Conservation (phyloP, 805 yeast genomes). For the Kazachstania martiniae region DNA sequence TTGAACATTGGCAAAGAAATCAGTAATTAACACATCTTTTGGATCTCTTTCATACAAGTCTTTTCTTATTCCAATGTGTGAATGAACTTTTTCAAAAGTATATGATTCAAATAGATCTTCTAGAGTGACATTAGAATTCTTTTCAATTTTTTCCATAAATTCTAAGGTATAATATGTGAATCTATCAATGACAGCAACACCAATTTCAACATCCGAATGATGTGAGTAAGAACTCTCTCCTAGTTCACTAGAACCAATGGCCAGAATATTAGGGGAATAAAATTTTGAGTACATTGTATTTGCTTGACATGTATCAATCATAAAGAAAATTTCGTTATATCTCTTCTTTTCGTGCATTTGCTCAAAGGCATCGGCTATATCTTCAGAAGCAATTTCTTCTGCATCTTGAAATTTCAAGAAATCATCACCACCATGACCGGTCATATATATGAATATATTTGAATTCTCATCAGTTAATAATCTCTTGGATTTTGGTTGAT, state of each 20-base stretch:
- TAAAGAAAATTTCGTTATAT: slow-evolving; percentile 89
- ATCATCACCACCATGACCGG: slow-evolving; percentile 98
- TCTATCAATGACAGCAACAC: slow-evolving; percentile 95
- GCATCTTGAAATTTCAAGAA: slow-evolving; percentile 97
- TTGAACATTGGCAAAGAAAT: slow-evolving; percentile 90
- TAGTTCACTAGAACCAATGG: slow-evolving; percentile 82
- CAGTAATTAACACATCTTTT: slow-evolving; percentile 65
- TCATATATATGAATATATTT: slow-evolving; percentile 86
- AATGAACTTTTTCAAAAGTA: slow-evolving; percentile 76
- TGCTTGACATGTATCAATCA: slow-evolving; percentile 99
- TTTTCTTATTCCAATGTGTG: slow-evolving; percentile 85
- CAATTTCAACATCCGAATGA: slow-evolving; percentile 89
- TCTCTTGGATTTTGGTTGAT: slow-evolving; percentile 87
- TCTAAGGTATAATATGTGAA: slow-evolving; percentile 89
- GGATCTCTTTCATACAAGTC: slow-evolving; percentile 60
- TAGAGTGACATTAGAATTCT: slow-evolving; percentile 62
- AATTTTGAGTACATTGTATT: slow-evolving; percentile 92
- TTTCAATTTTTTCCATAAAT: slow-evolving; percentile 71
- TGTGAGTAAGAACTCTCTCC: slow-evolving; percentile 93
- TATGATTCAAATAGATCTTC: slow-evolving; percentile 79
- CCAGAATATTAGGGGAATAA: slow-evolving; percentile 83
- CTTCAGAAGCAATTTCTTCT: slow-evolving; percentile 91
- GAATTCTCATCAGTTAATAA: slow-evolving; percentile 87
- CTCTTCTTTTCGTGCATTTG: slow-evolving; percentile 95
- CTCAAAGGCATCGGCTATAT: slow-evolving; percentile 91